A percentile compares a stretch with the other conserved stretches of the same genome.
These are phyloP conservation scores for Cadophora gregata DNA, from an alignment of 2,329 filamentous ascomycete genomes.

Conservation along the genomic window DNA sequence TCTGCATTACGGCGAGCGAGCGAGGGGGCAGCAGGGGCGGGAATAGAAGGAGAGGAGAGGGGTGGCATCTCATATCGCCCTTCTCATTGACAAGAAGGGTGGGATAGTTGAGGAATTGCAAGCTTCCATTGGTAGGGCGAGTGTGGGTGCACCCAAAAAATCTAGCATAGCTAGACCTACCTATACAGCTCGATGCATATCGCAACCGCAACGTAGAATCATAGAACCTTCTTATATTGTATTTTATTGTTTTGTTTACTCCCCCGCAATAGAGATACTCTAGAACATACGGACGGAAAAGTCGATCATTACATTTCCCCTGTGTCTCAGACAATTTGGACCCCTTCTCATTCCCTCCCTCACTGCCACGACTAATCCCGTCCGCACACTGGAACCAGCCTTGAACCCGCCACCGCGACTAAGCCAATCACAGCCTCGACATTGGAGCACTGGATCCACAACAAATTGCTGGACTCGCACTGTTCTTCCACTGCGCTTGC, in stretches of 20 bases:
- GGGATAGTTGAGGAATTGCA: background rate
- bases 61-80: background rate
- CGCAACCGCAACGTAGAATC: background rate
- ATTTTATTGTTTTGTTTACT: background rate
- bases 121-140: background rate
- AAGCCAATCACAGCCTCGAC: background rate
- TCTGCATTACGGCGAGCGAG: background rate
- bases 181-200: background rate
- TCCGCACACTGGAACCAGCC: too few species aligned
- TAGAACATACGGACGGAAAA: too few species aligned
- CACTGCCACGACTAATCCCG: background rate
- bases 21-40: background rate
- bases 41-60: background rate
- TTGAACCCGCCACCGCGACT: background rate
- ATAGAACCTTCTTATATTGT: too few species aligned
- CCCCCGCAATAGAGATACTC: background rate
- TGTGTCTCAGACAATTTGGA: background rate
- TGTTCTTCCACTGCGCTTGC: background rate
- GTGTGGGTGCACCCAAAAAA: background rate
- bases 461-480: constrained; percentile 12
- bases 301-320: background rate
- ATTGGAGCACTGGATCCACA: background rate
- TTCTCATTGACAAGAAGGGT: background rate
- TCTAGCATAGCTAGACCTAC: background rate
- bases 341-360: background rate